Conservation (phyloP, 176 grass and related monocot species). For the Pontederia paniculata region DNA sequence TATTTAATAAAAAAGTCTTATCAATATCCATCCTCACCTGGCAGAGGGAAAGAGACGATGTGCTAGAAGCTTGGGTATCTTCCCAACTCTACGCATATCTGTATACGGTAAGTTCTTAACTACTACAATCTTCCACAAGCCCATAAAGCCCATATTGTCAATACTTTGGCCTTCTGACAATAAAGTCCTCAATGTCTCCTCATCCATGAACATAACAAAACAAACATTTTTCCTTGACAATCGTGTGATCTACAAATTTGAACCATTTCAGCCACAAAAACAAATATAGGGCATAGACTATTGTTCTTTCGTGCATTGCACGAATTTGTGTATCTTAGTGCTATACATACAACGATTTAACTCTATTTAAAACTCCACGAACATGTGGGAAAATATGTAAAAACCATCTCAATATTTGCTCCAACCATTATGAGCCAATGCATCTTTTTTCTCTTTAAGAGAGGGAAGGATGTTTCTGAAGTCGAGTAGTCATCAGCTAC, state of each 20-base stretch:
- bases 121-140: constrained; percentile 89
- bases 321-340: no score
- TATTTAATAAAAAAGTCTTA: not conserved
- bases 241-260: constrained; percentile 63
- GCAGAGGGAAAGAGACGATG: constrained; percentile 87
- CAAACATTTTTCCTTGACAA: constrained; percentile 96
- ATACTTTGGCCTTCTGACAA: constrained; percentile 83
- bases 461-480: no score
- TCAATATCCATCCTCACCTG: constrained; percentile 44
- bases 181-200: constrained; percentile 71
- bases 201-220: constrained; percentile 99
- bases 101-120: constrained; percentile 82
- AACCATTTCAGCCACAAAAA: not conserved
- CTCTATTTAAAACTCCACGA: constrained; percentile 1
- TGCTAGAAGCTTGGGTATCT: constrained; percentile 91
- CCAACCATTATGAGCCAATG: no score
- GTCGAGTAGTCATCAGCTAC: no score
- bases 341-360: no score
- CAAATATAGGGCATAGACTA: not conserved
- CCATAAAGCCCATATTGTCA: constrained; percentile 65
- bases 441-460: no score
- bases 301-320: constrained; percentile 8
- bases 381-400: not conserved
- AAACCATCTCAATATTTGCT: not conserved
- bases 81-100: constrained; percentile 95